A percentile compares a stretch with the other conserved stretches of the same genome.
These are phyloP conservation scores for Aristolochia fimbriata DNA, from an alignment of 164 flowering plant genomes.

Conservation along the genomic window DNA sequence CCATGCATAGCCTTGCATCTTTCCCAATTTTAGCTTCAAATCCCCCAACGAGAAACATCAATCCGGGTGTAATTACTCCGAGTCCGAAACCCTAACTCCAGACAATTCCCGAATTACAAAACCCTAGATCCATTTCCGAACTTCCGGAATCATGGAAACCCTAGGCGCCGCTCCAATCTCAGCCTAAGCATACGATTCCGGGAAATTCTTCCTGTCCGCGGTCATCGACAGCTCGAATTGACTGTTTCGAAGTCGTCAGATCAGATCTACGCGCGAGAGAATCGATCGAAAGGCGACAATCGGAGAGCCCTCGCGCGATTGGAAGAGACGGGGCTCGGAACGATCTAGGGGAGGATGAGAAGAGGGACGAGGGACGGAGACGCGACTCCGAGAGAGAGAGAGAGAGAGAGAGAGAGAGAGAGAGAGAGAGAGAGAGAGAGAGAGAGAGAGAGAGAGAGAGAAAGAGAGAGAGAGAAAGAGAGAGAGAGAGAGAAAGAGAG, in stretches of 20 bases:
- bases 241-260: constrained; percentile 12
- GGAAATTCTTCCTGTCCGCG: not conserved
- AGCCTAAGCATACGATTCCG: not conserved
- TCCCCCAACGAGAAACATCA: constrained; percentile 36
- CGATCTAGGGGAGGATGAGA: not conserved
- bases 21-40: constrained; percentile 22
- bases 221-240: constrained; percentile 14
- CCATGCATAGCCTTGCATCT: constrained; percentile 69
- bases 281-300: not conserved
- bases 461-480: no score
- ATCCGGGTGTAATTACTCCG: constrained; percentile 18
- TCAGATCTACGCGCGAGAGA: constrained; percentile 5
- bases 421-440: constrained; percentile 6
- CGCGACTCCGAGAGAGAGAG: no score
- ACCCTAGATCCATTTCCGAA: constrained; percentile 26
- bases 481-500: constrained; percentile 4
- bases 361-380: not conserved
- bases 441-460: constrained; percentile 20
- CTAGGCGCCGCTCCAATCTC: not conserved
- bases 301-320: no score
- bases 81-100: constrained; percentile 9
- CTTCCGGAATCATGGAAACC: constrained; percentile 1
- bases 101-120: constrained; percentile 7
- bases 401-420: constrained; percentile 6
- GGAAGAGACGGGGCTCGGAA: not conserved